Evolutionary conservation across 2,329 filamentous ascomycete species (phyloP).

Genomic region (Ophiosphaerella narmari): DNA sequence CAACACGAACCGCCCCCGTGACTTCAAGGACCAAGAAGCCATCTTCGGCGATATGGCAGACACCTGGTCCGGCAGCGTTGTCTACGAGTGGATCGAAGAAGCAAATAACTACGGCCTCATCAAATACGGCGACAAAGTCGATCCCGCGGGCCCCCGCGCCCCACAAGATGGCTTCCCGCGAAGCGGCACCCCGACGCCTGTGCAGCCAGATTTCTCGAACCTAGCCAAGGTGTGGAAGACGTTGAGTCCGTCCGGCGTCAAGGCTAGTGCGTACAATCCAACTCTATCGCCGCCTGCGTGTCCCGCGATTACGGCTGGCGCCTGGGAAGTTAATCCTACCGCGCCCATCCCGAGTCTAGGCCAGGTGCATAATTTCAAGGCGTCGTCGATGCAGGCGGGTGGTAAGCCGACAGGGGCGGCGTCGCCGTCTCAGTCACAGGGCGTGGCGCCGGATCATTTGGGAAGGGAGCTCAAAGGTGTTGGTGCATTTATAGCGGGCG

Average conservation of each 20-base stretch:
- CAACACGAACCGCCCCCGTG: constrained; percentile 66
- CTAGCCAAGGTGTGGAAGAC: constrained; percentile 77
- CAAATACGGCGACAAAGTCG: constrained; percentile 69
- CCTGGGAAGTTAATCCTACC: constrained; percentile 75
- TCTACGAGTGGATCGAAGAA: constrained; percentile 92
- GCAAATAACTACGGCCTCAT: constrained; percentile 81
- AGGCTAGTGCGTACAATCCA: constrained; percentile 67
- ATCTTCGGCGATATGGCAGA: constrained; percentile 79
- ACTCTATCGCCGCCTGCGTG: constrained; percentile 68
- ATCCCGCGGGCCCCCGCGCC: constrained; percentile 49
- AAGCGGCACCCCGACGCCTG: constrained; percentile 73
- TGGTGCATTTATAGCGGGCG: constrained; percentile 21
- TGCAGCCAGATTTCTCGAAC: constrained; percentile 78
- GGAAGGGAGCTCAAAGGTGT: constrained; percentile 27
- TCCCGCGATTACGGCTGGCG: constrained; percentile 68
- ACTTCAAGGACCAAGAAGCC: constrained; percentile 73
- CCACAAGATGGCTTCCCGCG: constrained; percentile 68
- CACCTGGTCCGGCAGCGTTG: constrained; percentile 75
- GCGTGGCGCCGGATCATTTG: constrained; percentile 24
- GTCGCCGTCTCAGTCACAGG: neutral
- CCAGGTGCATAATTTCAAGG: constrained; percentile 31
- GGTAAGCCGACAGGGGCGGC: neutral
- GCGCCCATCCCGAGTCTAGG: constrained; percentile 72
- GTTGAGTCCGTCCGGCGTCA: constrained; percentile 70
- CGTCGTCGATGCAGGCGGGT: constrained; percentile 8